Base-by-base conservation (phyloP, 768 basidiomycete genomes). In the Flagelloscypha sp. region DNA sequence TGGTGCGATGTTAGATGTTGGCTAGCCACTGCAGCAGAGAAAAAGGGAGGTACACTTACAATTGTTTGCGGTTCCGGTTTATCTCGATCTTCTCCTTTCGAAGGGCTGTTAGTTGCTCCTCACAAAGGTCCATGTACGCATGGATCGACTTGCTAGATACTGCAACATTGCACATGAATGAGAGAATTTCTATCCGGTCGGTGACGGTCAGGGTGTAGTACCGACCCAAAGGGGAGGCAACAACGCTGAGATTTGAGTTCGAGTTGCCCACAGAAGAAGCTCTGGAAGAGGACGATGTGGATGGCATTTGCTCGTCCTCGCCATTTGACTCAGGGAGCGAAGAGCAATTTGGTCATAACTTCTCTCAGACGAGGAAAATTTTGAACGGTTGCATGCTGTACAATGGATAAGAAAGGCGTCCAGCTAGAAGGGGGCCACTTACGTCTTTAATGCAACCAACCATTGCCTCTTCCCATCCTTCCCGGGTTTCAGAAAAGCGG, bases 41-140 rank as follows among this genome's bases (percentile, higher is more conserved):
- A 36, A 35, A 33, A 30, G 13, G 7, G n/a, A n/a, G n/a, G n/a
- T n/a, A n/a, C n/a, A 73, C 90, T 63, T 56, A 94, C 93, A 79
- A 71, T 53, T 83, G 79, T 57, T 88, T 93, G 62, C 84, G 84
- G 49, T 81, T 66, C 40, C 93, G 73, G 60, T 95, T 95, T 42
- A 92, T 78, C 43, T 98, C 95, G 21, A 93, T 90, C 57, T 93
- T 86, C 57, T 94, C 88, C 59, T 98, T 99, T 44, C 95, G 64
- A 22, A 95, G 65, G 18, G 92, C 87, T 7, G 95, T 98, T 43
- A 99, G 57, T 44, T 84, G 80, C 47, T 84, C 75, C 50, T 93
- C 90, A 48, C 86, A 88, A 29, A 76, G 72, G 49, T 99, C 95
- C 76, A 98, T 84, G 48, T 88, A 85, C 5, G 71, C 59, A 51